Evolutionary conservation across 441 rosid genomes (phyloP).

Genomic region (Erodium texanum): DNA sequence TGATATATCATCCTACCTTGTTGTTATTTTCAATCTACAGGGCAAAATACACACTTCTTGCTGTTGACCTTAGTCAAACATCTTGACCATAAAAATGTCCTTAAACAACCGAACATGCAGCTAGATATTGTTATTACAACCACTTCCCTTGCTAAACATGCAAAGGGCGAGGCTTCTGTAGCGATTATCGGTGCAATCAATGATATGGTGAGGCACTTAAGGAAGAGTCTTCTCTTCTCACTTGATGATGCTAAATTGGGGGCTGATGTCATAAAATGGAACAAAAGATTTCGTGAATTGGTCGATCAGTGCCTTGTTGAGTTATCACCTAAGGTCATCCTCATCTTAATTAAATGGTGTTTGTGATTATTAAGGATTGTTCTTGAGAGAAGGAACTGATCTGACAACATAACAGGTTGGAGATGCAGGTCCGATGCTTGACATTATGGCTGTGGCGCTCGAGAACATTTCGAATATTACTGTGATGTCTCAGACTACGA

Average conservation of each 20-base stretch:
- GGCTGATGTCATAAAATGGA: conserved; percentile 52
- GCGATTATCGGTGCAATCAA: conserved; percentile 52
- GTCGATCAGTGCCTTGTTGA: conserved; percentile 82
- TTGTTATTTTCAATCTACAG: conserved; percentile 29
- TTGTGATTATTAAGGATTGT: conserved; percentile 7
- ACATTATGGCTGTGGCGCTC: conserved; percentile 80
- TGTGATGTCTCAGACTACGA: conserved; percentile 64
- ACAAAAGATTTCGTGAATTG: conserved; percentile 48
- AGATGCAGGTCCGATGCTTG: conserved; percentile 88
- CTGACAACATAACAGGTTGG: conserved; percentile 52
- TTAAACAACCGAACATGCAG: conserved; percentile 51
- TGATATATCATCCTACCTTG: conserved; percentile 25
- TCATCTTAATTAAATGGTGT: conserved; percentile 17
- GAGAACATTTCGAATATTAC: conserved; percentile 76
- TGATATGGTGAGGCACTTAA: conserved; percentile 69
- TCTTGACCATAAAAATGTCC: conserved; percentile 78
- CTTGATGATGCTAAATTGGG: conserved; percentile 59
- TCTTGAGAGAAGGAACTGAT: conserved; percentile 19
- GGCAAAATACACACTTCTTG: conserved; percentile 63
- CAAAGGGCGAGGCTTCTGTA: conserved; percentile 57
- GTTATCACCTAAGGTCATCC: conserved; percentile 54
- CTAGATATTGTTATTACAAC: conserved; percentile 54
- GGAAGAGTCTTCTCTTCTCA: conserved; percentile 74
- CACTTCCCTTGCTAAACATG: conserved; percentile 49
- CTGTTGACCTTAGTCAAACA: conserved; percentile 77